Evolutionary conservation across 2,329 filamentous ascomycete genomes (phyloP), one percentile per base, ranked within the genome.

Genomic region (Alternaria consortialis): DNA sequence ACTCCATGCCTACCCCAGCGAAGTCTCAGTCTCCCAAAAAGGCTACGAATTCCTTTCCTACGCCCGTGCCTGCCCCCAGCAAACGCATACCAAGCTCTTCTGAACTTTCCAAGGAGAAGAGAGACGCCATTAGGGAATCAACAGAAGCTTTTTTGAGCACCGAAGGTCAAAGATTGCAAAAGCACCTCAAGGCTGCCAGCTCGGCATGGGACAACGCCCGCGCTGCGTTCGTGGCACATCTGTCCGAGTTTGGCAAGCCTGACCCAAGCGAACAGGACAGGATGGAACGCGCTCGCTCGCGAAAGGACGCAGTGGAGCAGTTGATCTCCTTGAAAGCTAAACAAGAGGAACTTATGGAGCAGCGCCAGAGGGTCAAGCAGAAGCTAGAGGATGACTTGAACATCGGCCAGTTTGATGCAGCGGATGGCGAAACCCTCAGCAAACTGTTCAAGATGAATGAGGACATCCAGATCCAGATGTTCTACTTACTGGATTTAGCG

Each of bases 311-410:
- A n/a, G 46, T 77, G 1, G 71, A 77, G 52, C 64, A 71, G 25
- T 54, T 79, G 43, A 61, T 71, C 1, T 13, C 31, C 6, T 42
- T 77, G 20, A 72, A 71, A 15, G 36, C 37, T 6, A 64, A 63
- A 29, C 63, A 74, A 43, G 63, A 72, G 4, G 57, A 68, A 20
- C 46, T 72, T 29, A 58, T 56, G 43, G 29, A 51, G 7, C 66
- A 72, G 54, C 65, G 71, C 31, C 64, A 69, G 37, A 58, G 63
- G 12, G 53, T 76, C 13, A 72, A 71, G 51, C 64, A 63, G 17
- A 74, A 75, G 51, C 70, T 78, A n/a, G 68, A 74, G 17, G 66
- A 73, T 40, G 74, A 74, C 40, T 56, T 77, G 7, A 66, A 75
- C 37, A 66, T 66, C 0, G 75, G 72, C 15, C 62, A 70, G 7